Evolutionary conservation across 2,329 filamentous ascomycete species (phyloP).

Genomic region (Helminthosporium solani): DNA sequence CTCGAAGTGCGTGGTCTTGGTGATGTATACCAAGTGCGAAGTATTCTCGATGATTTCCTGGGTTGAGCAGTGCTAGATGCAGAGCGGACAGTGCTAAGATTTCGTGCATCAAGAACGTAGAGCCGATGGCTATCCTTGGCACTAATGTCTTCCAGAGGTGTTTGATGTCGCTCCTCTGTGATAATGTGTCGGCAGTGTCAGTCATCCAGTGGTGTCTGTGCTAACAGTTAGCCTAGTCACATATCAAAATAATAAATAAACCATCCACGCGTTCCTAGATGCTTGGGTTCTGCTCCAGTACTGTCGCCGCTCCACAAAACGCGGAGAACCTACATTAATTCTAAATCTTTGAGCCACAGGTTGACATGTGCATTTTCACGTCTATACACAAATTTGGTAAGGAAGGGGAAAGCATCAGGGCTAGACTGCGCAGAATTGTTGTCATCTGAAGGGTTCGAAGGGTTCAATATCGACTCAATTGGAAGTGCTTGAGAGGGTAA

Average conservation of each 20-base stretch:
- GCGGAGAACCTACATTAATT: constrained; percentile 32
- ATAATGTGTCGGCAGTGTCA: constrained; percentile 25
- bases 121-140: constrained; percentile 36
- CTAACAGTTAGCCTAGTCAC: too few species aligned
- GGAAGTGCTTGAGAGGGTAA: constrained; percentile 18
- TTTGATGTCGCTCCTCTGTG: constrained; percentile 26
- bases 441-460: constrained; percentile 10
- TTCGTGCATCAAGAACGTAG: constrained; percentile 45
- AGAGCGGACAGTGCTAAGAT: constrained; percentile 45
- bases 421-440: constrained; percentile 28
- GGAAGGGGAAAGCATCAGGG: constrained; percentile 34
- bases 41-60: constrained; percentile 26
- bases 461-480: constrained; percentile 23
- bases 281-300: too few species aligned
- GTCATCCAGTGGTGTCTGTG: constrained; percentile 37
- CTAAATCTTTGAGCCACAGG: constrained; percentile 36
- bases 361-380: constrained; percentile 20
- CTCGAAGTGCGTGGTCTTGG: constrained; percentile 39
- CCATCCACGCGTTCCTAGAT: too few species aligned
- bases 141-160: constrained; percentile 38
- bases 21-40: constrained; percentile 40
- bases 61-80: constrained; percentile 38
- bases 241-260: too few species aligned
- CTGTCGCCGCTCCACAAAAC: too few species aligned
- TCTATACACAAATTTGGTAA: constrained; percentile 32